Evolutionary conservation across 768 basidiomycete species (phyloP), one percentile per base, ranked within the genome.

Genomic region (Lanmaoa pseudosensibilis): DNA sequence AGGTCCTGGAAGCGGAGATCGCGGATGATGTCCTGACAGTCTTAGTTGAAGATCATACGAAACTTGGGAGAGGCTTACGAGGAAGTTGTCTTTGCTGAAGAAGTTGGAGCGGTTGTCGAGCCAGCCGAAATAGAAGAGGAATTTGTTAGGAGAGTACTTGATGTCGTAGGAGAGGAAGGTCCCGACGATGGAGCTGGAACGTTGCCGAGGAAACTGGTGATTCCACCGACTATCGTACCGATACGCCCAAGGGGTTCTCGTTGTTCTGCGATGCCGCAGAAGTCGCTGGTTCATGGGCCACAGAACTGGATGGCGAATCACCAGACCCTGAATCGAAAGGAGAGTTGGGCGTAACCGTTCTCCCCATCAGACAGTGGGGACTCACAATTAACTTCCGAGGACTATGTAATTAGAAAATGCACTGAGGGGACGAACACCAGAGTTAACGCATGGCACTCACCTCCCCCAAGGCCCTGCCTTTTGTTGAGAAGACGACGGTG

Each of bases 401-500:
- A 43, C 69, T 67, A 30, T 15, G 36, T 4, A 15, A 25, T 44
- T 45, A 27, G 19, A 52, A 15, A 27, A 56, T 44, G 38, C 9
- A 36, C 13, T 58, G 53, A 57, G 47, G 8, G 8, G 16, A 46
- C 6, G 15, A 27, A 13, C 10, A 40, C 23, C 39, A 0, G 34
- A 13, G 45, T 25, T 5, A 25, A 33, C 9, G n/a, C 16, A 18
- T 59, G 7, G 2, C 13, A 58, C 74, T 65, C 56, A 76, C 74
- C 37, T 55, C 60, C 65, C 16, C 55, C 44, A 41, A 73, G 61
- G 56, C 59, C 67, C 63, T 68, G 73, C 60, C 69, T 67, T 58
- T 58, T 65, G 36, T 38, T 55, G 32, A 61, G 45, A 59, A 61
- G 48, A 47, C 57, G 64, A 56, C 30, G 55, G 54, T 65, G 63